phyloP scores from a whole-genome alignment of 768 basidiomycete species.

The Leccinum longicurvipes region DNA sequence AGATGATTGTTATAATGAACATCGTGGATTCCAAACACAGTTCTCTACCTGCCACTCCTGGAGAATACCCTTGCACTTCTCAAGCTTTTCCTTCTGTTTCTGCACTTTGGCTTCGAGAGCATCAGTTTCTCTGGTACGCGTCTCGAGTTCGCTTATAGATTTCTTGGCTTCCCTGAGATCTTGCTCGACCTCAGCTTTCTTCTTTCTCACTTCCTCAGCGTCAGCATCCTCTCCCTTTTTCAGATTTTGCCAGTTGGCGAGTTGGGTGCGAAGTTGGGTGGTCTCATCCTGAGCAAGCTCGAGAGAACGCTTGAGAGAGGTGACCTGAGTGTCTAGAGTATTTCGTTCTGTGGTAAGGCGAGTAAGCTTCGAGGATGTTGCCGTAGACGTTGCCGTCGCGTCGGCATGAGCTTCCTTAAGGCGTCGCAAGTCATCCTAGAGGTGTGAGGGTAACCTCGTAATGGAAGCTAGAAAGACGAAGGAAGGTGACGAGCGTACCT shows the following conservation, averaged over 20 bases:
- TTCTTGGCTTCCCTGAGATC: constrained; percentile 46
- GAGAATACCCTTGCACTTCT: constrained; percentile 40
- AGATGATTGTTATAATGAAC: background rate
- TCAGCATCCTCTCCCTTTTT: constrained; percentile 64
- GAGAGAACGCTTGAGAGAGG: constrained; percentile 53
- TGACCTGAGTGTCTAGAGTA: constrained; percentile 46
- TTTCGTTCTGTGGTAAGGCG: constrained; percentile 58
- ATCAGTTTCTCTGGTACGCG: constrained; percentile 20
- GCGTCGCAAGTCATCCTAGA: constrained; percentile 37
- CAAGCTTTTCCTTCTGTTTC: constrained; percentile 41
- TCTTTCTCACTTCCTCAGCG: constrained; percentile 51
- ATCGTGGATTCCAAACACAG: background rate
- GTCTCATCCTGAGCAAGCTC: constrained; percentile 57
- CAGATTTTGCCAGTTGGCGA: constrained; percentile 65
- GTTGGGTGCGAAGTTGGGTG: constrained; percentile 55
- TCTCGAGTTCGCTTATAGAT: constrained; percentile 29
- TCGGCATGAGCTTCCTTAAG: constrained; percentile 52
- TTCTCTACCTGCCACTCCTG: constrained; percentile 46
- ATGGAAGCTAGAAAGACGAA: background rate
- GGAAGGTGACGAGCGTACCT: constrained; percentile 35
- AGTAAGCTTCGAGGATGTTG: constrained; percentile 50
- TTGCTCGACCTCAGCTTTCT: constrained; percentile 54
- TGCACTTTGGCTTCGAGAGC: constrained; percentile 37
- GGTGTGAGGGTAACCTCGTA: background rate
- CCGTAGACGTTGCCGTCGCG: constrained; percentile 43